These are phyloP conservation scores for Tremellales sp. DNA, from an alignment of 1,284 basidiomycete genomes.

Conservation along the genomic window DNA sequence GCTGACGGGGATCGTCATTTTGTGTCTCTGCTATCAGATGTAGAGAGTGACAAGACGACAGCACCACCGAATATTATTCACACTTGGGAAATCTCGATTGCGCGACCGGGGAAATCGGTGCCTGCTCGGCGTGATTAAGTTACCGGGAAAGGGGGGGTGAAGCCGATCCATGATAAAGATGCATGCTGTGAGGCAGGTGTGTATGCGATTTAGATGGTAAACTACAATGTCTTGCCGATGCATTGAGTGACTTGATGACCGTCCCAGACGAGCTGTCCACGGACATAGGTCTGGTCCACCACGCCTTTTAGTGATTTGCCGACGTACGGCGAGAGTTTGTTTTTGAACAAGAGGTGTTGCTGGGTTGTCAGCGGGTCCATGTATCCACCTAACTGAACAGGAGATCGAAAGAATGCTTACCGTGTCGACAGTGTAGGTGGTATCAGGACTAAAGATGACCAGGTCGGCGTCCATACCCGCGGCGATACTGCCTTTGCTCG, in stretches of 20 bases:
- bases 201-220: no score
- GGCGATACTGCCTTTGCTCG: conserved; percentile 65
- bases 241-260: conserved; percentile 5
- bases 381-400: no score
- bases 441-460: conserved; percentile 73
- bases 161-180: neutral
- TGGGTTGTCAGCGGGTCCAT: conserved; percentile 20
- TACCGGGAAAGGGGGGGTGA: neutral
- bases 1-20: neutral
- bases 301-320: conserved; percentile 65
- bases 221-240: neutral
- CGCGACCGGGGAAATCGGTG: no score
- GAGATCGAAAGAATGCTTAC: conserved; percentile 47
- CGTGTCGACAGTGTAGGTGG: conserved; percentile 53
- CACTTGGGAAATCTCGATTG: no score
- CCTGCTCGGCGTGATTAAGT: no score
- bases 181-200: no score
- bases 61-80: no score
- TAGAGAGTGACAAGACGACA: no score
- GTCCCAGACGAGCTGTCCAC: conserved; percentile 67
- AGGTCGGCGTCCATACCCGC: conserved; percentile 79
- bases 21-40: no score
- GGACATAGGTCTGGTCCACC: conserved; percentile 70
- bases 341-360: conserved; percentile 75
- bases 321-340: conserved; percentile 84